Percentiles rank a stretch among this genome's conserved stretches.
These are phyloP conservation scores for Saccharomycopsis fodiens DNA, from an alignment of 805 yeast species.

Conservation along the genomic window DNA sequence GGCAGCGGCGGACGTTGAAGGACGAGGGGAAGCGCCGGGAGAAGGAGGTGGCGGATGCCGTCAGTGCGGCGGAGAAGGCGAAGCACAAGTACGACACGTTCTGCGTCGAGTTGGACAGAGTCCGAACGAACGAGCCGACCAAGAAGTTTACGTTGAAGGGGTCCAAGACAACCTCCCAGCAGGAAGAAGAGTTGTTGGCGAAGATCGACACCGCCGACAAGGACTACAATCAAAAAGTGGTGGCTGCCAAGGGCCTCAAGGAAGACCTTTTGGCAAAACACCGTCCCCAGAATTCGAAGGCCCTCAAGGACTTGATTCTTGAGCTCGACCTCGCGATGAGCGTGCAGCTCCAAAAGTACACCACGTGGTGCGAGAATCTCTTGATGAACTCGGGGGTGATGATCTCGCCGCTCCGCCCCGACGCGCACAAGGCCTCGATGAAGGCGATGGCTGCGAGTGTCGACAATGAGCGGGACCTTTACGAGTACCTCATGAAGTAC, in stretches of 20 bases:
- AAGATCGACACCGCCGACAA: constrained; percentile 80
- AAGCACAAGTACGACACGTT: constrained; percentile 66
- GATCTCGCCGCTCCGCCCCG: constrained; percentile 59
- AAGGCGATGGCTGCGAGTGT: constrained; percentile 66
- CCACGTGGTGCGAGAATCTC: constrained; percentile 79
- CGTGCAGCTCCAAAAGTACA: constrained; percentile 80
- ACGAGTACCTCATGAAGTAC: constrained; percentile 52
- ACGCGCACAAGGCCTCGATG: constrained; percentile 55
- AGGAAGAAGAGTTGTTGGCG: constrained; percentile 78
- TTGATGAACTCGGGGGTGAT: constrained; percentile 80
- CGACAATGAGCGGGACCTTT: constrained; percentile 78
- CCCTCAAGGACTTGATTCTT: constrained; percentile 66
- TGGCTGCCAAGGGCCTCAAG: constrained; percentile 62
- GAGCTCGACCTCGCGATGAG: constrained; percentile 88
- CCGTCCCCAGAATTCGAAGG: constrained; percentile 70
- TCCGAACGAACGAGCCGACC: constrained; percentile 73
- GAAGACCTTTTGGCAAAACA: constrained; percentile 63
- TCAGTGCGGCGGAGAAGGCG: constrained; percentile 81
- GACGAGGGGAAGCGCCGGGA: constrained; percentile 79
- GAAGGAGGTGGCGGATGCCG: constrained; percentile 78
- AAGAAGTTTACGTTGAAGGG: constrained; percentile 77
- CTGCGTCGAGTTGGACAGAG: constrained; percentile 80
- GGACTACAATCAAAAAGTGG: constrained; percentile 76
- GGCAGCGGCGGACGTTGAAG: constrained; percentile 67
- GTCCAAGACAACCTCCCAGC: constrained; percentile 70